Evolutionary conservation across 2,329 filamentous ascomycete species (phyloP).

Genomic region (Penicillium italicum): DNA sequence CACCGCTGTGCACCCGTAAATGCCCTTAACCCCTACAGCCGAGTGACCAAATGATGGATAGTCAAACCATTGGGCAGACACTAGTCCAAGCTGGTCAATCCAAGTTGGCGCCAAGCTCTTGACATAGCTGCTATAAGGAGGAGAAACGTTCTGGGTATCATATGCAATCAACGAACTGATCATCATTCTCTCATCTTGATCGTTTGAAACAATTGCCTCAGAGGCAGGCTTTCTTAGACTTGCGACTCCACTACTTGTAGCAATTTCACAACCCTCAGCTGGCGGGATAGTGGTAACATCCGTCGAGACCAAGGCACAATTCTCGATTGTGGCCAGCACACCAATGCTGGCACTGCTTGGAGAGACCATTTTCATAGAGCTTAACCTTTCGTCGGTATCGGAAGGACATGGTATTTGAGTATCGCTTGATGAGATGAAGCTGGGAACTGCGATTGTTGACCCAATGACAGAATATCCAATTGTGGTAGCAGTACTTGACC

Average conservation of each 20-base stretch:
- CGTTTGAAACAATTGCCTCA: neutral
- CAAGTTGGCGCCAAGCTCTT: neutral
- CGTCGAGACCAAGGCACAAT: neutral
- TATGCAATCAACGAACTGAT: neutral
- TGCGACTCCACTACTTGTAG: neutral
- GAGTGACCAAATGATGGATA: neutral
- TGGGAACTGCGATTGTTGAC: neutral
- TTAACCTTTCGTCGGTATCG: neutral
- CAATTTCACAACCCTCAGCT: neutral
- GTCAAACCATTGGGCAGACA: conserved; percentile 2
- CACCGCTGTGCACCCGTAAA: neutral
- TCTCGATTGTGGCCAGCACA: neutral
- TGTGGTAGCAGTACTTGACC: neutral
- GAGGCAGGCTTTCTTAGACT: neutral
- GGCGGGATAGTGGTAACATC: neutral
- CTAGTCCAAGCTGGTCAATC: neutral
- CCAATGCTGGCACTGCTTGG: neutral
- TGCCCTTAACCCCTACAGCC: neutral
- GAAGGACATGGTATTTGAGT: neutral
- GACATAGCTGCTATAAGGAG: neutral
- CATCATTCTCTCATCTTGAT: neutral
- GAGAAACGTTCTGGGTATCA: neutral
- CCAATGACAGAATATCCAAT: neutral
- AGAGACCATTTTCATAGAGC: neutral
- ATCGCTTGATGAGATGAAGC: neutral